Evolutionary conservation across 768 basidiomycete species (phyloP), one percentile per base, ranked within the genome.

Genomic region (Mycena epipterygia): DNA sequence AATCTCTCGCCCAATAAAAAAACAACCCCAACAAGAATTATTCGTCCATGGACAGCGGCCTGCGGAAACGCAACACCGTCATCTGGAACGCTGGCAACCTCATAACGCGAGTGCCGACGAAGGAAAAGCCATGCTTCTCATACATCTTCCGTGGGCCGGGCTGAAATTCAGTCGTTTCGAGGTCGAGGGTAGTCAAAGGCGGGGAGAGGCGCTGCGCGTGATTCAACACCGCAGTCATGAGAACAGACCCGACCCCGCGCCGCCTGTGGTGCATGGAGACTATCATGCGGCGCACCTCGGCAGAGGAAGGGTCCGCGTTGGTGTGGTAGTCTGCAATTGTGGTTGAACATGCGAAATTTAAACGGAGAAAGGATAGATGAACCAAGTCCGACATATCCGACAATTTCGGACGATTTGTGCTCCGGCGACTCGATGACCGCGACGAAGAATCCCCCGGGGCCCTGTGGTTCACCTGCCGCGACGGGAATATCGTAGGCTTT

Each of bases 281-380:
- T 13, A 77, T 72, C 73, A 81, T 72, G 11, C 79, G 75, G 17
- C 79, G 77, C 21, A 81, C 62, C 58, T 79, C 78, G 1, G 67
- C 74, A 6, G 35, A 63, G n/a, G 52, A 59, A 17, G 69, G 68
- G 23, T 74, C 73, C 5, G 44, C 17, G 33, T 60, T 67, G n/a
- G 67, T 63, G n/a, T 42, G 61, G 42, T 68, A 51, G 64, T 73
- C 63, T 73, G 30, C 17, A 37, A n/a, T n/a, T 29, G 61, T 14
- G 44, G 32, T 29, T 52, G 9, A 29, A 32, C 14, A 16, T 25
- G 3, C 16, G 41, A 41, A 32, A 29, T 46, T 29, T 12, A 68
- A 14, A 17, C 19, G 16, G 35, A 16, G 2, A 35, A 46, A 3
- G 41, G 8, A 32, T 13, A 25, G 25, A 62, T 74, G 16, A 21